Base-by-base conservation (phyloP, 2,329 filamentous ascomycete species). In the Fusarium dimerum region DNA sequence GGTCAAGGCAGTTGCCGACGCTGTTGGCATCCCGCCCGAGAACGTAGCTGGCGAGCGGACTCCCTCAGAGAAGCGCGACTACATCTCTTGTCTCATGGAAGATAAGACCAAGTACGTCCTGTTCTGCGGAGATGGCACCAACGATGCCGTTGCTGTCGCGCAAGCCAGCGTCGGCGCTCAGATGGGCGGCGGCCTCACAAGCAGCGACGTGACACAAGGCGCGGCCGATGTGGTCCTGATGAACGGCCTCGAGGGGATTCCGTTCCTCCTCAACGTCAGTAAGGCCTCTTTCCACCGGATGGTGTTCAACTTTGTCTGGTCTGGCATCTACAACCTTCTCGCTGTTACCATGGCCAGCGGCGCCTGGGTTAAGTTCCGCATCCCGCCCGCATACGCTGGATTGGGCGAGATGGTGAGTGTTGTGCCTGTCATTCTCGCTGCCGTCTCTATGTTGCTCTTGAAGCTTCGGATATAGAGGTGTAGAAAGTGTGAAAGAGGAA, bases 381-480 rank as follows among this genome's bases (percentile, higher is more conserved):
- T 79, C 48, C 76, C 80, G n/a, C 71, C 71, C 2, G 70, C 68
- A 13, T 74, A 70, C 71, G 84, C 85, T 0, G 86, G 84, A 1
- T 57, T 88, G 43, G 85, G 85, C 0, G 85, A 89, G 71, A 67
- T 88, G 44, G 81, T 85, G 12, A 88, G 84, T 64, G 80, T 89
- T 0, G 44, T 84, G 55, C 85, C 85, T 0, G 85, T 88, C 11
- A 77, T 88, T 29, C 39, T 66, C 2, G 61, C 63, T 6, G 66
- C 64, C 34, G 50, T 61, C 48, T 66, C 66, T 6, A 69, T 71
- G 69, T 48, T 69, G 20, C 20, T 26, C 20, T 26, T 26, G 20
- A 26, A 26, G 20, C 20, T 26, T 26, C 20, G 20, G 20, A 26
- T 5, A 26, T 26, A 26, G 20, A 26, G 20, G 20, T 26, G 36